These are phyloP conservation scores for Entomophthora muscae DNA, from an alignment of 371 early-diverging fungal species.

Conservation along the genomic window DNA sequence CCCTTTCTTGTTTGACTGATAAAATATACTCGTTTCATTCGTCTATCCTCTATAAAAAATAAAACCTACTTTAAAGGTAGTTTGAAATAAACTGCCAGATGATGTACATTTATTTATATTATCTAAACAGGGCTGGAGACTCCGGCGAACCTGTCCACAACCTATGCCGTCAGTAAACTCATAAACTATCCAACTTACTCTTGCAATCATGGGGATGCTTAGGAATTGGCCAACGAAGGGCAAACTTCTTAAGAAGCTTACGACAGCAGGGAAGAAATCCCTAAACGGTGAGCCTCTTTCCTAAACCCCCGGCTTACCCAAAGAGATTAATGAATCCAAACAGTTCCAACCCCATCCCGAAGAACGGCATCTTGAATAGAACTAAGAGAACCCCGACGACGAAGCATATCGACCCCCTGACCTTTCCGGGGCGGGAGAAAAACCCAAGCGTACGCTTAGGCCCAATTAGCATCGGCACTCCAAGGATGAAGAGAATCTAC, in stretches of 20 bases:
- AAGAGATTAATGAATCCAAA: conserved; percentile 93
- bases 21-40: too few relatives aligned
- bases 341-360: conserved; percentile 76
- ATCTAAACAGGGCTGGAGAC: neutral
- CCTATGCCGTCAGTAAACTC: neutral
- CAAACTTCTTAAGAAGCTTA: conserved; percentile 68
- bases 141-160: neutral
- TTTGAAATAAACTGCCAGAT: too few relatives aligned
- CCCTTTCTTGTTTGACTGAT: too few relatives aligned
- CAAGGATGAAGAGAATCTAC: conserved; percentile 78
- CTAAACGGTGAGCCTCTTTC: conserved; percentile 19
- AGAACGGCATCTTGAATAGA: conserved; percentile 67
- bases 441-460: conserved; percentile 63
- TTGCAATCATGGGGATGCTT: conserved; percentile 58
- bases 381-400: conserved; percentile 80
- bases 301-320: conserved; percentile 39
- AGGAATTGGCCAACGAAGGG: conserved; percentile 79
- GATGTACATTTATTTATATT: neutral
- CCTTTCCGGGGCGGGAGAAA: conserved; percentile 61
- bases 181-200: conserved; percentile 25
- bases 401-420: conserved; percentile 79
- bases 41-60: too few relatives aligned
- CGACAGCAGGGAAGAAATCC: conserved; percentile 89
- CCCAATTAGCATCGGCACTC: conserved; percentile 79
- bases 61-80: too few relatives aligned